phyloP scores from a whole-genome alignment of 768 basidiomycete genomes.

The Calocybe cyanea region DNA sequence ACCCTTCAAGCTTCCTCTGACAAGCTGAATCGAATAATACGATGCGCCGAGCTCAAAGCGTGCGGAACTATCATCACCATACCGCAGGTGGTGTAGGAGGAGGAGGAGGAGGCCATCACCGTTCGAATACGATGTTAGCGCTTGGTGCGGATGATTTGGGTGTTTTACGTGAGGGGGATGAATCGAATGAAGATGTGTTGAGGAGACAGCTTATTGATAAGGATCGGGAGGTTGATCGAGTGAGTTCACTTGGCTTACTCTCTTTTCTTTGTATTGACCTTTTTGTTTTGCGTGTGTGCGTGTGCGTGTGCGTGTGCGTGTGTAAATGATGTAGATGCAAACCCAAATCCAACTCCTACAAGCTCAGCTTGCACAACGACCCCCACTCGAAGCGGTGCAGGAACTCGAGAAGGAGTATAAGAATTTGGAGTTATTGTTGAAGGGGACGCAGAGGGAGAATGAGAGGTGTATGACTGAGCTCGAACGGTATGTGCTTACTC shows the following conservation, averaged over 20 bases:
- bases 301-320: no score
- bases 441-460: constrained; percentile 83
- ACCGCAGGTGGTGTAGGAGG: no score
- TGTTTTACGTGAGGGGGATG: constrained; percentile 54
- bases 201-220: constrained; percentile 63
- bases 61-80: constrained; percentile 55
- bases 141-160: constrained; percentile 56
- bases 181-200: constrained; percentile 57
- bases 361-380: constrained; percentile 60
- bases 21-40: no score
- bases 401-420: constrained; percentile 68
- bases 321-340: constrained; percentile 43
- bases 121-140: constrained; percentile 47
- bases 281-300: neutral
- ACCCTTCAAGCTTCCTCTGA: no score
- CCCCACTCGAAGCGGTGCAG: constrained; percentile 64
- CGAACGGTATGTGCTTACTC: constrained; percentile 49
- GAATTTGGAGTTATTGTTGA: constrained; percentile 69
- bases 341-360: constrained; percentile 61
- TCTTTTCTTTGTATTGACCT: neutral
- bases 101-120: no score
- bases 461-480: constrained; percentile 80
- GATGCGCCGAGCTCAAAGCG: constrained; percentile 66
- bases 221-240: constrained; percentile 69
- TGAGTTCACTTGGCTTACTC: constrained; percentile 16